Percentiles rank a stretch among this genome's conserved stretches.
Evolutionary conservation across 306 rosid genomes (phyloP).

Genomic region (Begonia peltatifolia): DNA sequence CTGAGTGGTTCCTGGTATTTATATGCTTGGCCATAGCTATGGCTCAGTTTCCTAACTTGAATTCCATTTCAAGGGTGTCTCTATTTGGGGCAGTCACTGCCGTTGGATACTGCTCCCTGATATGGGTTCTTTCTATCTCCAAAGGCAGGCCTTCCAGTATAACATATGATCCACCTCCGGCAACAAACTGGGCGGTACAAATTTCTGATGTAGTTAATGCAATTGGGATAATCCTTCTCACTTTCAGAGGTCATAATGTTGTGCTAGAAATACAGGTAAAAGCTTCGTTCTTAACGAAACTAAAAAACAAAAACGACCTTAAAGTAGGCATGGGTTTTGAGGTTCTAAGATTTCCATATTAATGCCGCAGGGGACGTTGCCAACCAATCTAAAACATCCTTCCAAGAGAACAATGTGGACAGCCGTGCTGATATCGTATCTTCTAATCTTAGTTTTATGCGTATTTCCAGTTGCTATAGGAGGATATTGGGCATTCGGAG

Average conservation of each 20-base stretch:
- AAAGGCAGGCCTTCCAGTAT: constrained; percentile 21
- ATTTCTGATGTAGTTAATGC: constrained; percentile 24
- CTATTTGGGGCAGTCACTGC: constrained; percentile 28
- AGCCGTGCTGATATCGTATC: constrained; percentile 35
- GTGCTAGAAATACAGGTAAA: constrained; percentile 68
- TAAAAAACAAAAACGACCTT: too few species aligned
- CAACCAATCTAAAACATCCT: constrained; percentile 24
- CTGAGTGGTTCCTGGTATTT: constrained; percentile 46
- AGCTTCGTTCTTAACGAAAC: neutral
- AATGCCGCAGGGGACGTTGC: constrained; percentile 50
- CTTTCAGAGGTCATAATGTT: constrained; percentile 62
- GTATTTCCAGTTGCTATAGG: constrained; percentile 39
- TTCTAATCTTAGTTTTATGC: constrained; percentile 23
- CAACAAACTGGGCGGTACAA: constrained; percentile 5
- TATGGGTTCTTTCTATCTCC: constrained; percentile 40
- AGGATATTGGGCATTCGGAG: constrained; percentile 69
- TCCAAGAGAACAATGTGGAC: constrained; percentile 29
- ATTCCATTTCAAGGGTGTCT: constrained; percentile 39
- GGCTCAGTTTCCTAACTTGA: constrained; percentile 51
- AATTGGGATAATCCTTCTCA: constrained; percentile 33
- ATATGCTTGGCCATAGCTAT: constrained; percentile 29
- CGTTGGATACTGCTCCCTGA: constrained; percentile 22
- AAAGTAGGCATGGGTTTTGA: too few species aligned
- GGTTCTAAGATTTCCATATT: too few species aligned
- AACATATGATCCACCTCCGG: constrained; percentile 10